Percentiles rank a stretch among this genome's conserved stretches.
Evolutionary conservation across 129 eudicot species (phyloP).

Genomic region (Calendula officinalis): DNA sequence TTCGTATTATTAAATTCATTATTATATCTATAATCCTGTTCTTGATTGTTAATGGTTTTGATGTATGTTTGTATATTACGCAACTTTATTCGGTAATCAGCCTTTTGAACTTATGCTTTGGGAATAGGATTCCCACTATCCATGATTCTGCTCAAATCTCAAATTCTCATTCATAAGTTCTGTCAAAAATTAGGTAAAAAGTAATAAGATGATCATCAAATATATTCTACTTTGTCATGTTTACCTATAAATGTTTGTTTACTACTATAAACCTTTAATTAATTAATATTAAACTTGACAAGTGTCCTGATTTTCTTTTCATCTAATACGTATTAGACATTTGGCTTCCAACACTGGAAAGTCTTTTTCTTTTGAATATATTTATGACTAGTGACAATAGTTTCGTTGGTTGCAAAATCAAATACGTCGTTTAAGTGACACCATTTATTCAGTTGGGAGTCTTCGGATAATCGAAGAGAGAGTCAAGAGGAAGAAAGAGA

Average conservation of each 20-base stretch:
- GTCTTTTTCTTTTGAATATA: background rate
- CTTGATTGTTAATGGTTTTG: background rate
- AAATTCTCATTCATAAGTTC: slow-evolving; percentile 17
- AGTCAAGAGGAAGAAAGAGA: too few relatives aligned
- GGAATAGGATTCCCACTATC: slow-evolving; percentile 23
- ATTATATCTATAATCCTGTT: background rate
- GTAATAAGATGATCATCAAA: slow-evolving; percentile 2
- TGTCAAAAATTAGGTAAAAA: slow-evolving; percentile 21
- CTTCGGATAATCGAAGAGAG: too few relatives aligned
- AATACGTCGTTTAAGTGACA: too few relatives aligned
- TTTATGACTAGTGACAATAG: too few relatives aligned
- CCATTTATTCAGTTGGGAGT: too few relatives aligned
- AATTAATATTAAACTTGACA: background rate
- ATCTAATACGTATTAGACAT: too few relatives aligned
- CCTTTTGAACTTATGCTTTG: slow-evolving; percentile 28
- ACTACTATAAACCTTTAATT: background rate
- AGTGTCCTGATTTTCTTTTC: background rate
- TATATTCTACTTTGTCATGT: slow-evolving; percentile 1
- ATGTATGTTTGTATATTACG: slow-evolving; percentile 18
- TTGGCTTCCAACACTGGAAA: background rate
- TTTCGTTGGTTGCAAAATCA: too few relatives aligned
- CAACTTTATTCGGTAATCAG: slow-evolving; percentile 10
- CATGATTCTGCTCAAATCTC: slow-evolving; percentile 21
- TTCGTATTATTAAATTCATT: background rate
- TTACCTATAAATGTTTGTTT: background rate